Evolutionary conservation across 805 yeast species (phyloP), one percentile per base, ranked within the genome.

Genomic region (Metschnikowia shivogae): DNA sequence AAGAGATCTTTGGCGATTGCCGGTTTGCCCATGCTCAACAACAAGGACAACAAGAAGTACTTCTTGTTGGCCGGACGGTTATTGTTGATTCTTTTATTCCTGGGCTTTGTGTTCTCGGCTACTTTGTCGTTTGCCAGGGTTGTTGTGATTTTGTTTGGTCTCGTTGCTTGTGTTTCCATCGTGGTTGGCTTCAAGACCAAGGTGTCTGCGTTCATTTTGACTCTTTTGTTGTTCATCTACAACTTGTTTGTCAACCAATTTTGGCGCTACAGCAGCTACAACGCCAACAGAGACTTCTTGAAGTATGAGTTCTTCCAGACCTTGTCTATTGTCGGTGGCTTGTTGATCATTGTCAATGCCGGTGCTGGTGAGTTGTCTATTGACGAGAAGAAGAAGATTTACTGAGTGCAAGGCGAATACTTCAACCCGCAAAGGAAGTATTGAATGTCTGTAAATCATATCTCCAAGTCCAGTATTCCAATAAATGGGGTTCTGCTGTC

Each of bases 241-340:
- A 90, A 93, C 67, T 63, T 88, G 47, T 65, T 82, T 34, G 81
- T 83, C 50, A 92, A 93, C 72, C 88, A 88, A 58, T 92, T 89
- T 74, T 92, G 99, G 99, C 72, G 80, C 44, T 78, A 82, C 72
- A 77, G 80, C 42, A 62, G 77, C 41, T 77, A 76, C 50, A 88
- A 85, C 57, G 80, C 92, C 29, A 80, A 82, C 66, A 82, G 97
- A 60, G 99, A 92, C 68, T 86, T 81, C 66, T 70, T 89, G 64
- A 86, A 86, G 66, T 93, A 90, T 65, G 98, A 90, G 67, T 87
- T 86, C 65, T 92, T 86, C 77, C 99, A 93, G 72, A 89, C 96
- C 33, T 74, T 92, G 62, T 85, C 95, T 46, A 92, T 92, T 62
- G 90, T 92, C 41, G 99, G 99, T 46, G 99, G 98, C 1, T 78